Evolutionary conservation across 768 basidiomycete genomes (phyloP), one percentile per base, ranked within the genome.

Genomic region (Naganishia friedmannii): DNA sequence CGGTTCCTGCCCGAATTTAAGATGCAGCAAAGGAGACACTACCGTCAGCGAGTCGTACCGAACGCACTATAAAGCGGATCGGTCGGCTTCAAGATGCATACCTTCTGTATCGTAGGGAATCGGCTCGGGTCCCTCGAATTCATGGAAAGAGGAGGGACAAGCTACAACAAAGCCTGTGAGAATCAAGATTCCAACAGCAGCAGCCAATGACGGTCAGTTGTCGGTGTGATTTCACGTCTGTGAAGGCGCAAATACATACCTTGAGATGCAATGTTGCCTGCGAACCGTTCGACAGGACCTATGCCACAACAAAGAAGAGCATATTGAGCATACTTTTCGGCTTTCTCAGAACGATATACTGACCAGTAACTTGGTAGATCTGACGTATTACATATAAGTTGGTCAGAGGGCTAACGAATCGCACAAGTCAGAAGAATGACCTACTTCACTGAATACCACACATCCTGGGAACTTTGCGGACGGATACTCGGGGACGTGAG

Each of bases 271-370:
- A 93, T 92, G 82, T 90, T 89, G 17, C 89, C 88, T 0, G 90
- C 90, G 77, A 91, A 92, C 60, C 93, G 87, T 79, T 94, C 93
- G n/a, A 95, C 93, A 42, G 93, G 93, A 0, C 92, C 92, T n/a
- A 92, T 94, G 1, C 94, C 92, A 79, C 92, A 91, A 78, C 13
- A n/a, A 42, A 65, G 23, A 46, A 21, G 46, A 51, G 34, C 57
- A 34, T 23, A 29, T 29, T 15, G 4, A 46, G 31, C 31, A n/a
- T 32, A 13, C 21, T 32, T 32, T 19, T 31, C 15, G 39, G 19
- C 15, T 17, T 32, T 4, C 3, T 15, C 55, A 6, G 19, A 51
- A 7, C 12, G 48, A 10, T 23, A n/a, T 26, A 66, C 65, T 28
- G 17, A 66, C 71, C 71, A 12, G 71, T 68, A 29, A 73, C 72